These are phyloP conservation scores for Fragilaria crotonensis DNA, from an alignment of 108 stramenopile genomes.

Conservation along the genomic window DNA sequence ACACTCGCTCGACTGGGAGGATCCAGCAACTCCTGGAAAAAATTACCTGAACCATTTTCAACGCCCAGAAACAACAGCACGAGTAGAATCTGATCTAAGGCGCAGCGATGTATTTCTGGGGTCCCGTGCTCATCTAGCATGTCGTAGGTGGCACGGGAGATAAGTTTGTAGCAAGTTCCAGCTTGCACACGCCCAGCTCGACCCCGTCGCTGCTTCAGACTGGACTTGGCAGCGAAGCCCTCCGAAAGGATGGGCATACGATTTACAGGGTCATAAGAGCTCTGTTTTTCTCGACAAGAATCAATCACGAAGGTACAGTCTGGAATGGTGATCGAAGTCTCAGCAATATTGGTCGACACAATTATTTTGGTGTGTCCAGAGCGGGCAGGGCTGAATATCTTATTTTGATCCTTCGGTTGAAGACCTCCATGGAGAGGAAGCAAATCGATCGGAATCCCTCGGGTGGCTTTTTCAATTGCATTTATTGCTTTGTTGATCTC, in stretches of 20 bases:
- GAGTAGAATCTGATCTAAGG: constrained; percentile 77
- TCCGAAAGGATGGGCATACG: constrained; percentile 84
- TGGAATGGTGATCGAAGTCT: constrained; percentile 92
- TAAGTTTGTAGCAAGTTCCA: constrained; percentile 83
- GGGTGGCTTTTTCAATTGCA: constrained; percentile 28
- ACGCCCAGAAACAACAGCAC: constrained; percentile 75
- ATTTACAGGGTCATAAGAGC: constrained; percentile 76
- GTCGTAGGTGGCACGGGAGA: constrained; percentile 40
- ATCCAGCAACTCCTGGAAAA: constrained; percentile 55
- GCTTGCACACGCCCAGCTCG: constrained; percentile 76
- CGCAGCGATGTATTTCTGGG: constrained; percentile 73
- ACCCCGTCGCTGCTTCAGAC: constrained; percentile 71
- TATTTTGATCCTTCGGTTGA: constrained; percentile 81
- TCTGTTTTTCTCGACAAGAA: constrained; percentile 77
- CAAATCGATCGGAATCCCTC: constrained; percentile 27
- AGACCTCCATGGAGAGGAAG: constrained; percentile 90
- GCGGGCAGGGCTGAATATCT: constrained; percentile 65
- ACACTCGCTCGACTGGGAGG: constrained; percentile 57
- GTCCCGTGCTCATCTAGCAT: constrained; percentile 59
- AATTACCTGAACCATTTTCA: constrained; percentile 57
- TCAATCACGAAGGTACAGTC: constrained; percentile 93
- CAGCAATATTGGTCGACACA: constrained; percentile 91
- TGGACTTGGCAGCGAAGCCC: constrained; percentile 69
- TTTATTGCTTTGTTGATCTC: constrained; percentile 76
- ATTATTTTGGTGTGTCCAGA: constrained; percentile 86